A percentile compares a stretch with the other conserved stretches of the same genome.
Evolutionary conservation across 1,139 yeast species (phyloP).

Genomic region (Kluyveromyces marxianus): DNA sequence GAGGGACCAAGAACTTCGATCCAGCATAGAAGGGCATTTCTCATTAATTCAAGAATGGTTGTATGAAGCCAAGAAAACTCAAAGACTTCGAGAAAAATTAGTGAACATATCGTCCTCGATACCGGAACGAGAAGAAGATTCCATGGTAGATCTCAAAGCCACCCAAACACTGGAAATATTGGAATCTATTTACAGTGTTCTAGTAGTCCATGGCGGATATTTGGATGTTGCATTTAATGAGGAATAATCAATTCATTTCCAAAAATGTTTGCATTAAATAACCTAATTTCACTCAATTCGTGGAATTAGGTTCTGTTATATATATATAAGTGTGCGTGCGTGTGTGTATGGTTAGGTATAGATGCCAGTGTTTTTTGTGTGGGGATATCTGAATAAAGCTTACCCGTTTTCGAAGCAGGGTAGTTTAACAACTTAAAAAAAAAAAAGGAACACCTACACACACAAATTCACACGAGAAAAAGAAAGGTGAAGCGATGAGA

Average conservation of each 20-base stretch:
- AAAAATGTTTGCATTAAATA: no score
- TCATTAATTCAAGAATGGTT: slow-evolving; percentile 3
- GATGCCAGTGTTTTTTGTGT: no score
- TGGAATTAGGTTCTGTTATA: no score
- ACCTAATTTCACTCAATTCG: no score
- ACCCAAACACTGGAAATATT: not conserved
- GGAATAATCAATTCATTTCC: no score
- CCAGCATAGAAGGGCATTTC: slow-evolving; percentile 1
- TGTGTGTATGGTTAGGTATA: no score
- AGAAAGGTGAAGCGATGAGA: slow-evolving; percentile 5
- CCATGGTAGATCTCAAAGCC: not conserved
- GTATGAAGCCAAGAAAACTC: slow-evolving; percentile 11
- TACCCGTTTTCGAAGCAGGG: no score
- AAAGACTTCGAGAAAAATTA: slow-evolving; percentile 10
- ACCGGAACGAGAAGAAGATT: not conserved
- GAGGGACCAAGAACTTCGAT: slow-evolving; percentile 2
- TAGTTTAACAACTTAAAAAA: no score
- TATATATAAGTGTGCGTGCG: no score
- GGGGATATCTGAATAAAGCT: no score
- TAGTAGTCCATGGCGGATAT: slow-evolving; percentile 8
- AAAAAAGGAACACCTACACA: no score
- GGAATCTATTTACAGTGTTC: slow-evolving; percentile 3
- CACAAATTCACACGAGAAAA: not conserved
- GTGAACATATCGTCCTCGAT: not conserved
- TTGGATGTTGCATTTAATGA: not conserved